phyloP scores from a whole-genome alignment of 208 protist genomes.

The Naegleria fowleri region DNA sequence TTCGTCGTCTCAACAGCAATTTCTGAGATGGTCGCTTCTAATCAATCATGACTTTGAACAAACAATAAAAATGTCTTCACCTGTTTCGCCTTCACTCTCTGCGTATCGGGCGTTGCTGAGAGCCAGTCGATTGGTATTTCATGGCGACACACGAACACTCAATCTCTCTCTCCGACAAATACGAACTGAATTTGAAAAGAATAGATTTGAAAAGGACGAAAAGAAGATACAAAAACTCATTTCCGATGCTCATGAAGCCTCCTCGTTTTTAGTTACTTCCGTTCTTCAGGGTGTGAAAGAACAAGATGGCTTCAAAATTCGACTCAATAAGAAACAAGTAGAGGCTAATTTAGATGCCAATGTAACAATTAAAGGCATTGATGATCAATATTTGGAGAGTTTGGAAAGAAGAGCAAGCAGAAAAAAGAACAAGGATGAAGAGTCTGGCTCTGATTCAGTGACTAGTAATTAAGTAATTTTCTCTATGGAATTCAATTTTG shows the following conservation, averaged over 20 bases:
- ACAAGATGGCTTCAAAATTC: neutral
- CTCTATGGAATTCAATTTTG: no score
- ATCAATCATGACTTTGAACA: no score
- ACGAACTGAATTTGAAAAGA: neutral
- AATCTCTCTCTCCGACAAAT: neutral
- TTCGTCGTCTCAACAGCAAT: no score
- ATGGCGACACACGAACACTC: neutral
- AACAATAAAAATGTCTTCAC: neutral
- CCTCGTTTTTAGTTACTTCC: neutral
- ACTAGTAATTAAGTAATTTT: no score
- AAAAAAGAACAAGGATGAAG: neutral
- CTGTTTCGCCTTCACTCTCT: neutral
- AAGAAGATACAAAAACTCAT: neutral
- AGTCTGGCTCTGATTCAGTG: no score
- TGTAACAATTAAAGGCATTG: neutral
- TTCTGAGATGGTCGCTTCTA: no score
- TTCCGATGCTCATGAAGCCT: neutral
- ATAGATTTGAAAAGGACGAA: conserved; percentile 1
- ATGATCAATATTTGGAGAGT: neutral
- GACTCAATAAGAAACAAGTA: conserved; percentile 5
- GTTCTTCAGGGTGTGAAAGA: neutral
- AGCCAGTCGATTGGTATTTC: neutral
- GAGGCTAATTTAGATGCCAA: neutral
- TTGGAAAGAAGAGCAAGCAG: neutral
- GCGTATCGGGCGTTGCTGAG: neutral